These are phyloP conservation scores for Akanthomyces dipterigenus DNA, from an alignment of 2,329 filamentous ascomycete genomes.

Conservation along the genomic window DNA sequence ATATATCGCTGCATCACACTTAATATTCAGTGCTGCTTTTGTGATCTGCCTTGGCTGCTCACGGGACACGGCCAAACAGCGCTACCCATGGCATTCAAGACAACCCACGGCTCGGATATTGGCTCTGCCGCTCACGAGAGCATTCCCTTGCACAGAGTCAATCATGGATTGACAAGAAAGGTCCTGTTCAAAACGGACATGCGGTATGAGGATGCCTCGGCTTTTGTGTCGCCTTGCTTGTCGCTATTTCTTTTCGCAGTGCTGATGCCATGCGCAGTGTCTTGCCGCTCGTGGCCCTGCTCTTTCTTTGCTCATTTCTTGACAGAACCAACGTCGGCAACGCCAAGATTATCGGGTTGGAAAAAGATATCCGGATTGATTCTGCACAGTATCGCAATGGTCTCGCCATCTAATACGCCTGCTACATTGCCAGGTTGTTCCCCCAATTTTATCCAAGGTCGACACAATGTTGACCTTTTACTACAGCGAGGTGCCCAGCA, in stretches of 20 bases:
- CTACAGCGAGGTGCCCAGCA: slow-evolving; percentile 54
- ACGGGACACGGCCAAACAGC: neutral
- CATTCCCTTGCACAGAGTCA: neutral
- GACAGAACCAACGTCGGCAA: slow-evolving; percentile 71
- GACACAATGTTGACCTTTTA: neutral
- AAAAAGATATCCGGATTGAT: slow-evolving; percentile 49
- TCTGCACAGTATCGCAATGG: slow-evolving; percentile 59
- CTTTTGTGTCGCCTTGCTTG: neutral
- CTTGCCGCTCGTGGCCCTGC: slow-evolving; percentile 53
- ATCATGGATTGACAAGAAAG: slow-evolving; percentile 17
- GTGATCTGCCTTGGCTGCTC: neutral
- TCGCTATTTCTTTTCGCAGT: neutral
- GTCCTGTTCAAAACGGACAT: slow-evolving; percentile 25
- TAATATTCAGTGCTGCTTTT: too few species aligned
- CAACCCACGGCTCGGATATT: slow-evolving; percentile 17
- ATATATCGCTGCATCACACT: neutral
- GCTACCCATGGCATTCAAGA: slow-evolving; percentile 15
- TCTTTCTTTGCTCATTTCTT: slow-evolving; percentile 58
- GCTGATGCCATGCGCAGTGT: slow-evolving; percentile 36
- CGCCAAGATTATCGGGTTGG: slow-evolving; percentile 58
- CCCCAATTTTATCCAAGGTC: neutral
- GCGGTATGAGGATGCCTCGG: slow-evolving; percentile 10
- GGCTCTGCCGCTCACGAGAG: slow-evolving; percentile 12
- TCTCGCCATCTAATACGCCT: slow-evolving; percentile 58
- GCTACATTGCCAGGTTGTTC: slow-evolving; percentile 49